A percentile compares a stretch with the other conserved stretches of the same genome.
phyloP scores from a whole-genome alignment of 2,329 filamentous ascomycete genomes.

The Botryotinia narcissicola region DNA sequence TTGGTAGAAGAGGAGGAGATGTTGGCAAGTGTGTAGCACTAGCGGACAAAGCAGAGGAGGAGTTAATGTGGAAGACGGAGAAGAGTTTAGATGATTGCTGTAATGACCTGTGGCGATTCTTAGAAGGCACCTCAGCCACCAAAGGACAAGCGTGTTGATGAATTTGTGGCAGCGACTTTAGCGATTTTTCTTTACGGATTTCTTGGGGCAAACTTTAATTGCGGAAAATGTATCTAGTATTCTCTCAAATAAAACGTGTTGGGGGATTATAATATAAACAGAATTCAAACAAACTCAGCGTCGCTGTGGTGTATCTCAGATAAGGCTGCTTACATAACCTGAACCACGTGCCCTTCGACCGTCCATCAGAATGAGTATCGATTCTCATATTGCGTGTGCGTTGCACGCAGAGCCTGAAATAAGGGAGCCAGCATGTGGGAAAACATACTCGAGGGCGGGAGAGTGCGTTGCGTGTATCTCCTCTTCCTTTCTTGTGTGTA shows the following conservation, averaged over 20 bases:
- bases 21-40: conserved; percentile 46
- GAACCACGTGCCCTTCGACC: not conserved
- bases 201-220: not conserved
- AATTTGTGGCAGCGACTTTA: not conserved
- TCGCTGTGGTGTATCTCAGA: not conserved
- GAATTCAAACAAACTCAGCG: not conserved
- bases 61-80: conserved; percentile 45
- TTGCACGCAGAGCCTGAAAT: too few species aligned
- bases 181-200: not conserved
- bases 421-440: too few species aligned
- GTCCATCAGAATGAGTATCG: too few species aligned
- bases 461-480: too few species aligned
- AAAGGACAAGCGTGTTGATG: not conserved
- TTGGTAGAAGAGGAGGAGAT: conserved; percentile 44
- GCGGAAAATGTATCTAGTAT: not conserved
- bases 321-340: conserved; percentile 12
- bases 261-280: not conserved
- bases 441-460: too few species aligned
- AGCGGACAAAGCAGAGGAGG: conserved; percentile 41
- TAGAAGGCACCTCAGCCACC: conserved; percentile 23
- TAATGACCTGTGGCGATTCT: conserved; percentile 30
- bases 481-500: too few species aligned
- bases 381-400: not conserved
- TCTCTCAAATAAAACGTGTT: not conserved
- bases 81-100: conserved; percentile 31